Conservation (phyloP, 148 eudicot species). For the Diospyros kaki region DNA sequence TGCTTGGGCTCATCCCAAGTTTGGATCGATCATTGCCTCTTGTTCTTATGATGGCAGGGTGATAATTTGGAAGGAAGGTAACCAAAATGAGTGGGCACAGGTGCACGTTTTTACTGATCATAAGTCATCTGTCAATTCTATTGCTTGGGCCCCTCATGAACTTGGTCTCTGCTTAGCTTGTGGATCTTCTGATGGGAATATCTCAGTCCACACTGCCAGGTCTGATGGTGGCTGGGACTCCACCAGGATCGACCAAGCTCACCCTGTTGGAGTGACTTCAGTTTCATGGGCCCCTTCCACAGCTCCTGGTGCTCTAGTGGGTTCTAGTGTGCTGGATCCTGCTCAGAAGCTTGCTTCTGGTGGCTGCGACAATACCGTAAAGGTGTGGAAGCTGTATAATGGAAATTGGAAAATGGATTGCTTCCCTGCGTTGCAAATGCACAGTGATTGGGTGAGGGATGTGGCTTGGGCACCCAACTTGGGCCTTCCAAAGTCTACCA, state of each 20-base stretch:
- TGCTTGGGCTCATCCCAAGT: conserved; percentile 92
- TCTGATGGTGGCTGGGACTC: conserved; percentile 89
- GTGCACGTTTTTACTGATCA: conserved; percentile 76
- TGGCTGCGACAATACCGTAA: conserved; percentile 83
- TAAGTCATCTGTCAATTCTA: conserved; percentile 82
- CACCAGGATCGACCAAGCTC: conserved; percentile 76
- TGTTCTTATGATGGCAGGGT: conserved; percentile 92
- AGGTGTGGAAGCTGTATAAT: conserved; percentile 72
- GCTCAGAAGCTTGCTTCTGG: conserved; percentile 83
- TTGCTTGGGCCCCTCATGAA: conserved; percentile 92
- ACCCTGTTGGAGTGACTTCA: conserved; percentile 92
- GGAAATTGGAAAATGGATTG: conserved; percentile 90
- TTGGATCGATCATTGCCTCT: conserved; percentile 74
- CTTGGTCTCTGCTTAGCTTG: conserved; percentile 85
- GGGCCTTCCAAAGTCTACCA: conserved; percentile 88
- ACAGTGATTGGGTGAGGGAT: conserved; percentile 80
- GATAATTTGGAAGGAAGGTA: conserved; percentile 91
- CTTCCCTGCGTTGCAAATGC: conserved; percentile 84
- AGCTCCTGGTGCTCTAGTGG: conserved; percentile 78
- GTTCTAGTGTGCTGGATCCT: conserved; percentile 58
- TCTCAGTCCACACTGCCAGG: conserved; percentile 65
- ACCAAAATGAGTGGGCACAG: conserved; percentile 76
- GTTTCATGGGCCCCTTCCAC: conserved; percentile 90
- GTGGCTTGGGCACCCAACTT: conserved; percentile 96
- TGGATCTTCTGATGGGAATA: conserved; percentile 88